A percentile compares a stretch with the other conserved stretches of the same genome.
These are phyloP conservation scores for Rhizopus stolonifer DNA, from an alignment of 371 early-diverging fungal genomes.

Conservation along the genomic window DNA sequence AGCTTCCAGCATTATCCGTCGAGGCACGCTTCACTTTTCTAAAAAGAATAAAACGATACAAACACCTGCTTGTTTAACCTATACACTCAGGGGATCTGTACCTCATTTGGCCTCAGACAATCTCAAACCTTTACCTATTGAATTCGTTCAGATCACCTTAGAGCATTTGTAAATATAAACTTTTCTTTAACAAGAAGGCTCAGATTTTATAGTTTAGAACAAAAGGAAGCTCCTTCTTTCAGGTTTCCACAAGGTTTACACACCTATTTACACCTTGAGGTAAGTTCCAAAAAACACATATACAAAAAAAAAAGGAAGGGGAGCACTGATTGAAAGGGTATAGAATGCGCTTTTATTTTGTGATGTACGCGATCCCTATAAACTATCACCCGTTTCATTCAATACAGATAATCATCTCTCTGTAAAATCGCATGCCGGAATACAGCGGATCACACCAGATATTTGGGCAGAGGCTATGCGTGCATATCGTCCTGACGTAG, in stretches of 20 bases:
- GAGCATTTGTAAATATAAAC: constrained; percentile 64
- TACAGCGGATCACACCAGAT: constrained; percentile 56
- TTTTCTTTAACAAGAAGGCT: no score
- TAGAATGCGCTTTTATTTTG: constrained; percentile 54
- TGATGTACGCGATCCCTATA: constrained; percentile 67
- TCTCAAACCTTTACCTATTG: constrained; percentile 44
- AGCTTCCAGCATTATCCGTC: constrained; percentile 23
- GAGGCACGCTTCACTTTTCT: constrained; percentile 41
- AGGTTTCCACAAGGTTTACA: constrained; percentile 56
- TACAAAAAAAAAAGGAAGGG: not conserved
- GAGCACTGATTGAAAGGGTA: no score
- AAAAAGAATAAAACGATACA: constrained; percentile 41
- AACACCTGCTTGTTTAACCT: constrained; percentile 73
- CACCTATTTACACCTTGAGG: constrained; percentile 55
- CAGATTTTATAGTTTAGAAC: constrained; percentile 34
- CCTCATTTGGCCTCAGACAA: constrained; percentile 76
- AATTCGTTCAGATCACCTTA: constrained; percentile 50
- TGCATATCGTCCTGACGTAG: constrained; percentile 58
- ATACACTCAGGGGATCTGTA: constrained; percentile 70
- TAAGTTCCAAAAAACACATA: constrained; percentile 17
- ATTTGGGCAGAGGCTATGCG: constrained; percentile 50
- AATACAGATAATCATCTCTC: constrained; percentile 67
- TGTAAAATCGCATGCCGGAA: constrained; percentile 67
- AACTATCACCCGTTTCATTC: constrained; percentile 41
- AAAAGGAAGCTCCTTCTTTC: constrained; percentile 46